Evolutionary conservation across 1,284 basidiomycete genomes (phyloP).

Genomic region (Boletellus deceptivus): DNA sequence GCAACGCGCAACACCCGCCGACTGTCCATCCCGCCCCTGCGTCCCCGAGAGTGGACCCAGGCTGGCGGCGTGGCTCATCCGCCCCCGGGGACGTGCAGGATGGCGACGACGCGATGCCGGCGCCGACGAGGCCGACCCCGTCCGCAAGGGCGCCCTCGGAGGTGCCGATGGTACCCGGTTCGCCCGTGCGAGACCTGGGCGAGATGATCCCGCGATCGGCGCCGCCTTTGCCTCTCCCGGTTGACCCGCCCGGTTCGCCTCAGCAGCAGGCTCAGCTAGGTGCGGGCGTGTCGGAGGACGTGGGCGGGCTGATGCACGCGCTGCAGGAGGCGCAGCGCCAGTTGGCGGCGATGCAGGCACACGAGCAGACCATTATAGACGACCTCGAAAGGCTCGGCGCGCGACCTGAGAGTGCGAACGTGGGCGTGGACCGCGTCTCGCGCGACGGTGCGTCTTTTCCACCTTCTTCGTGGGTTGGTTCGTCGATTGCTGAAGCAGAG

Average conservation of each 20-base stretch:
- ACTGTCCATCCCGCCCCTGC: not conserved
- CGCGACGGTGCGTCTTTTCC: conserved; percentile 15
- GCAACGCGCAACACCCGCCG: not conserved
- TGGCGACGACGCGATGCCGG: not conserved
- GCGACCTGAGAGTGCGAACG: not conserved
- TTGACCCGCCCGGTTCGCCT: too few species aligned
- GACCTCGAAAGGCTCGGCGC: conserved; percentile 22
- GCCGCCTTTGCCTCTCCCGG: not conserved
- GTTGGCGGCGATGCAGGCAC: conserved; percentile 20
- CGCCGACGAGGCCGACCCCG: too few species aligned
- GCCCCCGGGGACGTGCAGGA: not conserved
- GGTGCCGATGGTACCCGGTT: not conserved
- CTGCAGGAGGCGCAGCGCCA: conserved; percentile 27
- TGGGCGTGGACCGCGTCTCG: not conserved
- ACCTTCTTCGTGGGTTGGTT: not conserved
- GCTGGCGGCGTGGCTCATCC: not conserved
- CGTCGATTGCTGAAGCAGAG: not conserved
- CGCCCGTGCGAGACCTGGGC: conserved; percentile 5
- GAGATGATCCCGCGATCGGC: conserved; percentile 8
- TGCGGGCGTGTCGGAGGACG: not conserved
- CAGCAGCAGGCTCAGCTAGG: too few species aligned
- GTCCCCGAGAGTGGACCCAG: not conserved
- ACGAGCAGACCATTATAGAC: conserved; percentile 19
- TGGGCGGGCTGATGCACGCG: conserved; percentile 14
- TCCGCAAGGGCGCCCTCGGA: not conserved